Conservation (phyloP, 345 rosid species). For the Cardamine resedifolia region DNA sequence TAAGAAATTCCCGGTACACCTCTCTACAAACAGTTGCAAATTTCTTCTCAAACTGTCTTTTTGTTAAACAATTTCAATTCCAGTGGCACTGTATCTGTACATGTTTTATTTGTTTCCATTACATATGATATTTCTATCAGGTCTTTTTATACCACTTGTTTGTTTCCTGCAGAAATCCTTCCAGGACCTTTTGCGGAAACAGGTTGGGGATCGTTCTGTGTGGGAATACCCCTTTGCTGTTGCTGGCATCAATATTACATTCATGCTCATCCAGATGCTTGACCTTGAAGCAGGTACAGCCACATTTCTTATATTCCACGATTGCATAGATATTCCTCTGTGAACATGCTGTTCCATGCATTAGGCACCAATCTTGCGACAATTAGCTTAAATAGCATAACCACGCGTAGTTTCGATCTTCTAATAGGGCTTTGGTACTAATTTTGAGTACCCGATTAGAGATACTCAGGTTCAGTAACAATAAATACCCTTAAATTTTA, state of each 20-base stretch:
- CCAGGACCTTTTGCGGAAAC: conserved; percentile 86
- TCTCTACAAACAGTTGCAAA: not conserved
- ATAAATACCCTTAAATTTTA: conserved; percentile 24
- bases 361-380: not conserved
- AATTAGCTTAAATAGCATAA: not conserved
- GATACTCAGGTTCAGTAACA: conserved; percentile 25
- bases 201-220: conserved; percentile 87
- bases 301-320: not conserved
- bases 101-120: not conserved
- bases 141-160: not conserved
- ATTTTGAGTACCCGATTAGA: not conserved
- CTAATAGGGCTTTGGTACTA: not conserved
- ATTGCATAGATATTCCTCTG: not conserved
- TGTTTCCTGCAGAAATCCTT: conserved; percentile 63
- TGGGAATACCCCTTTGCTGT: conserved; percentile 99
- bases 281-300: conserved; percentile 96
- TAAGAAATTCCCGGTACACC: conserved; percentile 68
- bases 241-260: conserved; percentile 98
- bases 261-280: conserved; percentile 99
- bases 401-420: not conserved
- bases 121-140: not conserved
- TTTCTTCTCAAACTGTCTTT: not conserved
- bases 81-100: not conserved
- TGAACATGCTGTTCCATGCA: not conserved
- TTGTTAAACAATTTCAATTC: not conserved